Evolutionary conservation across 441 rosid genomes (phyloP).

Genomic region (Populus hybrid): DNA sequence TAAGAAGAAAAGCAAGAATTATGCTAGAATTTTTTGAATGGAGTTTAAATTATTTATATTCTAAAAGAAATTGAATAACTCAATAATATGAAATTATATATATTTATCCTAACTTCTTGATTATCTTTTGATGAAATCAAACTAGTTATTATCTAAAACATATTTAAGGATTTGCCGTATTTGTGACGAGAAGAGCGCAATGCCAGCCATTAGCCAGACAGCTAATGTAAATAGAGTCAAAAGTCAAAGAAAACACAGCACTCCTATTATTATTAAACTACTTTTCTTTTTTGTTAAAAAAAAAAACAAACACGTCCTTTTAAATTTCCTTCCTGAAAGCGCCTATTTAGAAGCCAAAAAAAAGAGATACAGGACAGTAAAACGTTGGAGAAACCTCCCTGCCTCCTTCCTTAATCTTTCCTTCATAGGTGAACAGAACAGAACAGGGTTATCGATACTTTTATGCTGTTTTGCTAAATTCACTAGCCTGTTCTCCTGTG

Average conservation of each 20-base stretch:
- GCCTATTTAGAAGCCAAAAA: background rate
- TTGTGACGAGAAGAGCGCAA: background rate
- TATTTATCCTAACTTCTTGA: too few relatives aligned
- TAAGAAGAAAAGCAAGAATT: too few relatives aligned
- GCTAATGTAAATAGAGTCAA: background rate
- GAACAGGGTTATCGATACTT: background rate
- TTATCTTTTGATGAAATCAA: too few relatives aligned
- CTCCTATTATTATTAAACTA: background rate
- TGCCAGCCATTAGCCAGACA: background rate
- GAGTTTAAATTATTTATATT: too few relatives aligned
- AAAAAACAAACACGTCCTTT: background rate
- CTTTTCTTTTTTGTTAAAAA: too few relatives aligned
- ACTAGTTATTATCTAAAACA: background rate
- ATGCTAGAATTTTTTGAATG: too few relatives aligned
- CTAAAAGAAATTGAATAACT: too few relatives aligned
- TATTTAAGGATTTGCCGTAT: background rate
- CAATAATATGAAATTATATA: too few relatives aligned
- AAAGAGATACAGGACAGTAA: background rate
- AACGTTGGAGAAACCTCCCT: background rate
- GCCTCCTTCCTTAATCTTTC: background rate
- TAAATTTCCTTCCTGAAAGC: background rate
- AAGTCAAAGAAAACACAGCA: background rate
- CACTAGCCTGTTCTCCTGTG: constrained; percentile 17
- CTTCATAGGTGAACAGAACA: constrained; percentile 4
- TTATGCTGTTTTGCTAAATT: background rate